These are phyloP conservation scores for Chlamydomonas sp. DNA, from an alignment of 139 green algal genomes.

Conservation along the genomic window DNA sequence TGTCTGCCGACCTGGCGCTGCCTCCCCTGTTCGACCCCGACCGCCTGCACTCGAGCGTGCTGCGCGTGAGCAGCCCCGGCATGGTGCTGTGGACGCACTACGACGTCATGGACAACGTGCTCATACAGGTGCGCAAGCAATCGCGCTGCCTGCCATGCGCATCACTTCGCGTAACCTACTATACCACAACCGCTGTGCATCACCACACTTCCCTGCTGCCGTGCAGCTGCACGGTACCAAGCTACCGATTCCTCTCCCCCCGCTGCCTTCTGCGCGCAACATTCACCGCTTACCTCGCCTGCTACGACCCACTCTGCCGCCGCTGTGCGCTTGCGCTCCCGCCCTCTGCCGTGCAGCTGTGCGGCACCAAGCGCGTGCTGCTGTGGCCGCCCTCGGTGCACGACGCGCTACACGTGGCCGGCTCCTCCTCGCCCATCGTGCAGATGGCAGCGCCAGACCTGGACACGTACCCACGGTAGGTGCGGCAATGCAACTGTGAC, in stretches of 20 bases:
- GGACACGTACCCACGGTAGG: constrained; percentile 49
- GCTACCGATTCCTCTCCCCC: neutral
- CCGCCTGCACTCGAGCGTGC: constrained; percentile 47
- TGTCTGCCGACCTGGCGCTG: constrained; percentile 48
- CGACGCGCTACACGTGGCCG: constrained; percentile 54
- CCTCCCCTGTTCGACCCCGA: constrained; percentile 40
- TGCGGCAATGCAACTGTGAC: neutral
- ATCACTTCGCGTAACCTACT: too few relatives aligned
- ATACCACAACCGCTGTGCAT: too few relatives aligned
- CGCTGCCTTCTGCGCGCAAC: too few relatives aligned
- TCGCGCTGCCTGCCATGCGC: neutral
- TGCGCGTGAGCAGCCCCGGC: constrained; percentile 51
- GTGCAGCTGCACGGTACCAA: too few relatives aligned
- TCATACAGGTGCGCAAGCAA: constrained; percentile 55
- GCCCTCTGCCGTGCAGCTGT: neutral
- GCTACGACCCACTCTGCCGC: too few relatives aligned
- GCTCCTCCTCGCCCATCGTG: constrained; percentile 58
- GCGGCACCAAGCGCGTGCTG: constrained; percentile 64
- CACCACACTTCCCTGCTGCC: too few relatives aligned
- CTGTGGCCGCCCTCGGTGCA: constrained; percentile 60
- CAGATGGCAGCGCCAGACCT: constrained; percentile 62
- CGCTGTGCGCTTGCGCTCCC: neutral
- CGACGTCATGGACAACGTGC: constrained; percentile 75
- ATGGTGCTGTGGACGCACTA: constrained; percentile 74
- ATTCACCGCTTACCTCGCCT: too few relatives aligned